A percentile compares a stretch with the other conserved stretches of the same genome.
Evolutionary conservation across 495 filamentous ascomycete genomes (phyloP).

Genomic region (Penicillium canescens): DNA sequence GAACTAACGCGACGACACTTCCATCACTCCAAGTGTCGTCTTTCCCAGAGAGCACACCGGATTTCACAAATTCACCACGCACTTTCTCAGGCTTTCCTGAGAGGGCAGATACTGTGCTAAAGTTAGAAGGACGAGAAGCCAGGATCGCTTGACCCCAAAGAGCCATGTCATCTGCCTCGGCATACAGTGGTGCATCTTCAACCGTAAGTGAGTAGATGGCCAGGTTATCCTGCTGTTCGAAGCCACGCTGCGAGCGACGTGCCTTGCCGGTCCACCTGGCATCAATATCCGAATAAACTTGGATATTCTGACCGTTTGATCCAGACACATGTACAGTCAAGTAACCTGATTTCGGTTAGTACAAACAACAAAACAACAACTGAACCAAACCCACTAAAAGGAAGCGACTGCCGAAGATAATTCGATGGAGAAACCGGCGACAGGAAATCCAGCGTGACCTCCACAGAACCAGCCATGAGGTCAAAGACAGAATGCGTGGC

Average conservation of each 20-base stretch:
- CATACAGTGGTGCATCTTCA: slow-evolving; percentile 35
- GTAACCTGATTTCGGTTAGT: slow-evolving; percentile 48
- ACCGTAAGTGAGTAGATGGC: slow-evolving; percentile 33
- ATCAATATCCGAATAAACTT: slow-evolving; percentile 52
- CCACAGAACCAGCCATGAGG: slow-evolving; percentile 41
- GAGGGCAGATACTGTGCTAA: slow-evolving; percentile 28
- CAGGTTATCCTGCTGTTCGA: slow-evolving; percentile 24
- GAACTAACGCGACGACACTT: slow-evolving; percentile 39
- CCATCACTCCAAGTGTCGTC: slow-evolving; percentile 26
- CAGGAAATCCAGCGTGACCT: slow-evolving; percentile 60
- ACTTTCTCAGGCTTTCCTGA: slow-evolving; percentile 25
- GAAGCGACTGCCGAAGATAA: slow-evolving; percentile 78
- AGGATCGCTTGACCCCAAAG: slow-evolving; percentile 43
- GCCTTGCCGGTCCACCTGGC: slow-evolving; percentile 47
- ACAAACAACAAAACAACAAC: slow-evolving; percentile 3
- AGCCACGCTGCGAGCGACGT: slow-evolving; percentile 26
- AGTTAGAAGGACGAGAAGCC: slow-evolving; percentile 26
- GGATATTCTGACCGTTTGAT: slow-evolving; percentile 31
- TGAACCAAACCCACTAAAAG: slow-evolving; percentile 54
- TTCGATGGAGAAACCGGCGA: slow-evolving; percentile 87
- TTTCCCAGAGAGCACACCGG: slow-evolving; percentile 20
- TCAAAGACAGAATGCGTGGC: slow-evolving; percentile 47
- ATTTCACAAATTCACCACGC: slow-evolving; percentile 22
- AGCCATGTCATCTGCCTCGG: slow-evolving; percentile 46
- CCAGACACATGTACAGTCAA: slow-evolving; percentile 61